phyloP scores from a whole-genome alignment of 768 basidiomycete genomes.

The Naganishia vaughanmartiniae region DNA sequence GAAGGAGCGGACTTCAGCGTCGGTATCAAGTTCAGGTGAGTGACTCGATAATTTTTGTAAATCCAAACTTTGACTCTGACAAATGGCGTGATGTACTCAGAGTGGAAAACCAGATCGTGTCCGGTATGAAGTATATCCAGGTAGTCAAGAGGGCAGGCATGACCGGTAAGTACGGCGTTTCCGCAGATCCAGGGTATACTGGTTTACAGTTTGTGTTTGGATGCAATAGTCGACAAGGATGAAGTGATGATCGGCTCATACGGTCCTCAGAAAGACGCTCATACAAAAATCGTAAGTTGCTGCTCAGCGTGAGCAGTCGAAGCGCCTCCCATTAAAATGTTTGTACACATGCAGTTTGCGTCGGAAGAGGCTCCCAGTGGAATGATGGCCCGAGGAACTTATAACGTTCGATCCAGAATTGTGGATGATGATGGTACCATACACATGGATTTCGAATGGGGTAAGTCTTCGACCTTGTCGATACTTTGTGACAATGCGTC shows the following conservation, averaged over 20 bases:
- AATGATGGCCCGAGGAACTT: constrained; percentile 78
- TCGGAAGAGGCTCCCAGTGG: constrained; percentile 63
- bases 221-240: constrained; percentile 72
- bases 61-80: constrained; percentile 51
- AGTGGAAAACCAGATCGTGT: constrained; percentile 83
- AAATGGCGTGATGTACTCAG: constrained; percentile 72
- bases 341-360: constrained; percentile 49
- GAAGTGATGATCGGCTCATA: constrained; percentile 93
- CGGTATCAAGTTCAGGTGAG: constrained; percentile 58
- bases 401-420: constrained; percentile 75
- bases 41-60: not conserved
- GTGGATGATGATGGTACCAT: constrained; percentile 80
- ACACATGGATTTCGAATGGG: constrained; percentile 79
- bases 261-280: constrained; percentile 69
- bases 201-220: not conserved
- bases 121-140: constrained; percentile 66
- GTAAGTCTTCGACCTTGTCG: constrained; percentile 35
- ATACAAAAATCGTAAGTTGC: constrained; percentile 58
- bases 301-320: not conserved
- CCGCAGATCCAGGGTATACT: constrained; percentile 2
- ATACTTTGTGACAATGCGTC: too few species aligned
- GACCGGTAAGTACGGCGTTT: constrained; percentile 58
- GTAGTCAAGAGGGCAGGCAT: constrained; percentile 76
- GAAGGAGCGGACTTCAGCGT: constrained; percentile 70
- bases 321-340: too few species aligned